phyloP scores from a whole-genome alignment of 345 rosid genomes.

The Jatropha curcas region DNA sequence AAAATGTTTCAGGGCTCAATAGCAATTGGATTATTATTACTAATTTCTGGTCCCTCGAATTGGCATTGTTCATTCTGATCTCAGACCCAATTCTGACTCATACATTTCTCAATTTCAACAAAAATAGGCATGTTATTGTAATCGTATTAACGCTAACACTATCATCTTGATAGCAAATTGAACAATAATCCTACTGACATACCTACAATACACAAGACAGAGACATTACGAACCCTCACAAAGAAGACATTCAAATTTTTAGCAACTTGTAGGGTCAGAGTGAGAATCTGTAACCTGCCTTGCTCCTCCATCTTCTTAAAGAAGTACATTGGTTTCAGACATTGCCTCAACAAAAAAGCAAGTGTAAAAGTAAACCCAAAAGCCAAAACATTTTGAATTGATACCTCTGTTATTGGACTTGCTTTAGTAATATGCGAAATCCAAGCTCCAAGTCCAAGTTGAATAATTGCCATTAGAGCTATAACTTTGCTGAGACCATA shows the following conservation, averaged over 20 bases:
- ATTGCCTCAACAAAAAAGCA: constrained; percentile 79
- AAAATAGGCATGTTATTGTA: too few relatives aligned
- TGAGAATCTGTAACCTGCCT: constrained; percentile 85
- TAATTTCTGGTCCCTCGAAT: too few relatives aligned
- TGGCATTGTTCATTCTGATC: too few relatives aligned
- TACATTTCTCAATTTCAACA: too few relatives aligned
- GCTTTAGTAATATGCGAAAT: constrained; percentile 50
- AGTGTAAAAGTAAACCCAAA: constrained; percentile 79
- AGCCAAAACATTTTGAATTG: constrained; percentile 66
- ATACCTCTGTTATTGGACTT: constrained; percentile 48
- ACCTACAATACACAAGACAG: constrained; percentile 55
- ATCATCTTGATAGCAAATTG: constrained; percentile 43
- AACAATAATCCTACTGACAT: constrained; percentile 49
- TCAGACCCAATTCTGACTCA: too few relatives aligned
- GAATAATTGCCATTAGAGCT: constrained; percentile 66
- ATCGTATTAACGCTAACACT: too few relatives aligned
- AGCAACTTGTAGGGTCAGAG: constrained; percentile 70
- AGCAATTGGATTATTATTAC: too few relatives aligned
- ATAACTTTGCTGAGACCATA: constrained; percentile 58
- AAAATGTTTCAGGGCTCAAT: too few relatives aligned
- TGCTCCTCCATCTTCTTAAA: constrained; percentile 88
- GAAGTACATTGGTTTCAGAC: constrained; percentile 81
- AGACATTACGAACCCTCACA: constrained; percentile 57
- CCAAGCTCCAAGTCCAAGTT: constrained; percentile 69
- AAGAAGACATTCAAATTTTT: constrained; percentile 70